phyloP scores from a whole-genome alignment of 805 yeast species.

The Wickerhamomyces canadensis region DNA sequence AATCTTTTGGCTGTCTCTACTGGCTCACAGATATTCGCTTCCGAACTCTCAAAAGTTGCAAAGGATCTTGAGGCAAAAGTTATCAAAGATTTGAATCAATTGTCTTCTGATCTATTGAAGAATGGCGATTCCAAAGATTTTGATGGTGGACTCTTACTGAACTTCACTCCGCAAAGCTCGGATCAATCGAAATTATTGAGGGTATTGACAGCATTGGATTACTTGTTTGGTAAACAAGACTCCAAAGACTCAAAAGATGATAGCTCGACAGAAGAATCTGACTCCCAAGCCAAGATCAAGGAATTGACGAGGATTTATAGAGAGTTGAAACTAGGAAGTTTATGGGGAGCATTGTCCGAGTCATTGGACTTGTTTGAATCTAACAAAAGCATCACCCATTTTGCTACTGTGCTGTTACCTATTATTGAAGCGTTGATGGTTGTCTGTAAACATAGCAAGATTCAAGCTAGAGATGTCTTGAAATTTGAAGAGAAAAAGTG shows the following conservation, averaged over 20 bases:
- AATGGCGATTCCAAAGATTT: constrained; percentile 38
- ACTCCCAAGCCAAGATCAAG: constrained; percentile 23
- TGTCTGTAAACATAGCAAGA: constrained; percentile 81
- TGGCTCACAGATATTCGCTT: constrained; percentile 60
- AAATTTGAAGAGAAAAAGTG: constrained; percentile 58
- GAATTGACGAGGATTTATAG: constrained; percentile 58
- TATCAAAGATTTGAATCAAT: constrained; percentile 45
- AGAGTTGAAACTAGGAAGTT: constrained; percentile 60
- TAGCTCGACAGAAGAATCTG: constrained; percentile 21
- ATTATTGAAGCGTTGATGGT: constrained; percentile 91
- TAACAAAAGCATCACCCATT: constrained; percentile 47
- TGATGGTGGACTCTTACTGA: constrained; percentile 49
- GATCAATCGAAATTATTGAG: constrained; percentile 87
- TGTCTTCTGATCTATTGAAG: constrained; percentile 40
- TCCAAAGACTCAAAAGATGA: constrained; percentile 11
- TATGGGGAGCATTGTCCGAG: constrained; percentile 84
- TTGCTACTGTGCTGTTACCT: constrained; percentile 80
- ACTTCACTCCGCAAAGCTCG: constrained; percentile 74
- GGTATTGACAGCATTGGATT: constrained; percentile 82
- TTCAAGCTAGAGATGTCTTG: constrained; percentile 45
- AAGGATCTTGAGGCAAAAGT: constrained; percentile 49
- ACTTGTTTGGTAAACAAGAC: constrained; percentile 44
- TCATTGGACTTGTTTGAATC: constrained; percentile 61
- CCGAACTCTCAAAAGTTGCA: constrained; percentile 62
- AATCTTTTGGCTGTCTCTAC: constrained; percentile 57